phyloP scores from a whole-genome alignment of 2,329 filamentous ascomycete species.

The Plectosphaerella plurivora region DNA sequence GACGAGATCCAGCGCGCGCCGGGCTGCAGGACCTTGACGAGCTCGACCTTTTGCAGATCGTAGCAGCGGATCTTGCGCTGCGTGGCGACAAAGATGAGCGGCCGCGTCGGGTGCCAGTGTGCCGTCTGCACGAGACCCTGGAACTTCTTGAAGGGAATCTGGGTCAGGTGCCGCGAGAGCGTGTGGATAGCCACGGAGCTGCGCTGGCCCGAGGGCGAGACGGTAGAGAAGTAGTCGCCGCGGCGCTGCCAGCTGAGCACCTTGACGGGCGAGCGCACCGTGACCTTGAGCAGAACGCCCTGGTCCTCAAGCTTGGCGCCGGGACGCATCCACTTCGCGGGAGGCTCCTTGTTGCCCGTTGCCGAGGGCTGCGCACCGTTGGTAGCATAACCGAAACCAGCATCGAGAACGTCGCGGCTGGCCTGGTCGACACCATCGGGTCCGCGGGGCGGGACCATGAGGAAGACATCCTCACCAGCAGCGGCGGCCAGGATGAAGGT shows the following conservation, averaged over 20 bases:
- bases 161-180: slow-evolving; percentile 88
- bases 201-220: slow-evolving; percentile 74
- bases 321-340: slow-evolving; percentile 81
- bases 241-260: slow-evolving; percentile 89
- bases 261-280: slow-evolving; percentile 77
- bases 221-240: slow-evolving; percentile 90
- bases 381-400: slow-evolving; percentile 90
- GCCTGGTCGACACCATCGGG: slow-evolving; percentile 69
- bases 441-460: slow-evolving; percentile 72
- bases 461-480: slow-evolving; percentile 77
- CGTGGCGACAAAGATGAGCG: slow-evolving; percentile 93
- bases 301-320: slow-evolving; percentile 67
- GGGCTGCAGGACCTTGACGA: slow-evolving; percentile 89
- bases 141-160: slow-evolving; percentile 80
- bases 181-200: slow-evolving; percentile 92
- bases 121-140: slow-evolving; percentile 79
- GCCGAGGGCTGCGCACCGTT: slow-evolving; percentile 53
- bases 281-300: slow-evolving; percentile 75
- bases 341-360: slow-evolving; percentile 65
- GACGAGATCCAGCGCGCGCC: slow-evolving; percentile 91
- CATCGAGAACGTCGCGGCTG: slow-evolving; percentile 74
- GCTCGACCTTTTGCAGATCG: slow-evolving; percentile 84
- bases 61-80: slow-evolving; percentile 91
- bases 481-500: slow-evolving; percentile 78
- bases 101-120: slow-evolving; percentile 89